Percentiles rank a stretch among this genome's conserved stretches.
These are phyloP conservation scores for Coccomyxa sp. DNA, from an alignment of 139 green algal species.

Conservation along the genomic window DNA sequence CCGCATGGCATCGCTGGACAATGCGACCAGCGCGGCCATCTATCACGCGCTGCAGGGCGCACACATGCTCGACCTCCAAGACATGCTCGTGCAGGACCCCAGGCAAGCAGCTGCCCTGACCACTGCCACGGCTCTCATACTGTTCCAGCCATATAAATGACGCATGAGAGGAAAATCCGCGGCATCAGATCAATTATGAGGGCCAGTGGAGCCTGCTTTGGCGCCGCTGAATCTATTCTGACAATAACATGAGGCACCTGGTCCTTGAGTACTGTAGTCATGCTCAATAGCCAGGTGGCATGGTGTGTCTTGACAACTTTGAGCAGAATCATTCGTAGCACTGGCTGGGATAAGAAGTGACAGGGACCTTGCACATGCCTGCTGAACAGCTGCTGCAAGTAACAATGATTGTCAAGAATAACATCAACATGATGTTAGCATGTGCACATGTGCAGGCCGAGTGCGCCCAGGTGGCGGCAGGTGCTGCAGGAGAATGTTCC, in stretches of 20 bases:
- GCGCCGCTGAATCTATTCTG: neutral
- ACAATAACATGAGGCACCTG: no score
- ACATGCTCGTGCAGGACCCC: conserved; percentile 19
- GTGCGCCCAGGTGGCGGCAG: neutral
- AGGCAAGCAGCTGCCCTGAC: neutral
- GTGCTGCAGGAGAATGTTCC: conserved; percentile 4
- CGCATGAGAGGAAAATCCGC: no score
- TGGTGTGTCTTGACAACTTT: neutral
- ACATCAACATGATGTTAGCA: neutral
- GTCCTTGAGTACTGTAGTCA: no score
- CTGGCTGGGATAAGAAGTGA: neutral
- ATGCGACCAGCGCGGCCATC: conserved; percentile 10
- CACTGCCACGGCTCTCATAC: no score
- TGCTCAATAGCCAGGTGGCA: neutral
- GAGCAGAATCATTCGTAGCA: neutral
- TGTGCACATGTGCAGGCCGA: neutral
- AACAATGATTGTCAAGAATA: neutral
- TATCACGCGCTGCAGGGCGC: conserved; percentile 12
- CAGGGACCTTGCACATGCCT: neutral
- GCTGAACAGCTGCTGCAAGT: neutral
- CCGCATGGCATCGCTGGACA: conserved; percentile 9
- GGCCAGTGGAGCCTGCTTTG: neutral
- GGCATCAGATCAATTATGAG: neutral
- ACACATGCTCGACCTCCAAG: conserved; percentile 6
- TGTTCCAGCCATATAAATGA: no score